Base-by-base conservation (phyloP, 352 stramenopile species). In the Phytophthora chlamydospora region DNA sequence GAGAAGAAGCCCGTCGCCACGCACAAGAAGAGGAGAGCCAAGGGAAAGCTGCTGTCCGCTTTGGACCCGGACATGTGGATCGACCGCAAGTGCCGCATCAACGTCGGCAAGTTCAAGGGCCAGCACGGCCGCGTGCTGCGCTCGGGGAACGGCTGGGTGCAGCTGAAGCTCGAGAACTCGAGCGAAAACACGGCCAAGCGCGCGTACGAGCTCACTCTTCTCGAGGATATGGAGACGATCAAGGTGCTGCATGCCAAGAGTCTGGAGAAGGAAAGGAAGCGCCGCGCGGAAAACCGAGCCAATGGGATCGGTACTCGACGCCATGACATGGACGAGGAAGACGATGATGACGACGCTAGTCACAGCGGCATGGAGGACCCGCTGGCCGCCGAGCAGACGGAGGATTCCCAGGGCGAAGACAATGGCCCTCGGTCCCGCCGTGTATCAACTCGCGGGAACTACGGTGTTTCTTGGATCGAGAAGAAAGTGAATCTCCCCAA, bases 41-140 rank as follows among this genome's bases (percentile, higher is more conserved):
- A 88, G 33, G 75, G 80, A 6, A 78, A 88, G 48, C 56, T 96
- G 14, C 68, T 96, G 1, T 94, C 87, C 0, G 75, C 84, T 52
- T 47, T 96, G 32, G 88, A 96, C 36, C 86, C 88, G 1, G 88
- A 96, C 17, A 91, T 96, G 84, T 96, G 88, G 88, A 93, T 96
- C 24, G 85, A 91, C 41, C 88, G 88, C 42, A 83, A 84, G 40
- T 93, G 86, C 40, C 82, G 88, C 14, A 93, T 96, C 50, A 96
- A 96, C 46, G 88, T 96, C 0, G 88, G 88, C 55, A 96, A 96
- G 66, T 96, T 94, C 56, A 92, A 92, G 38, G 85, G 85, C 1
- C 62, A 80, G 17, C 73, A 85, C 49, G 88, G 85, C 2, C 81
- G 84, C 34, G 88, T 96, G 7, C 53, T 95, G 8, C 84, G 84